Base-by-base conservation (phyloP, 441 rosid genomes). In the Eutrema salsugineum region DNA sequence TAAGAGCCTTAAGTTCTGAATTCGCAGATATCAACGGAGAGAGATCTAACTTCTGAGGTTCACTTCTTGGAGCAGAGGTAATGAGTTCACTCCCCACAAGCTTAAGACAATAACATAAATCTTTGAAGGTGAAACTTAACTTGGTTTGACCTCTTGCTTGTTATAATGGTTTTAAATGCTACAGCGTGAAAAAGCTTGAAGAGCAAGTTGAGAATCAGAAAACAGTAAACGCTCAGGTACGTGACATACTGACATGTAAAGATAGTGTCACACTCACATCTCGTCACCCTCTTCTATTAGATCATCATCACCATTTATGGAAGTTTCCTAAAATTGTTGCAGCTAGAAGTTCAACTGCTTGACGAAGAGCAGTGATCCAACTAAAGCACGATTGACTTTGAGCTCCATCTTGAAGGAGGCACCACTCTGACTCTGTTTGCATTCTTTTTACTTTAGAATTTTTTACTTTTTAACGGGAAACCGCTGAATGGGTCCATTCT, bases 11-110 rank as follows among this genome's bases (percentile, higher is more conserved):
- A 66, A 40, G 47, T 60, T n/a, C 57, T 27, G 36, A 51, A 43
- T 17, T 28, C 12, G 44, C 54, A 44, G 54, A 44, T 62, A 14
- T 14, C 38, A 54, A 12, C 40, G 39, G 63, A 55, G 54, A 22
- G 35, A 19, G 54, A 43, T 5, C 24, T 43, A 8, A 14, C 7
- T 49, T 30, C 54, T 32, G 50, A 38, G 61, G 6, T 66, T 51
- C 17, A 39, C 11, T 12, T 24, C 32, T 39, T 51, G 70, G 17
- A 66, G 60, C 61, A 66, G 49, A 38, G 70, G 70, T 66, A 51
- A 16, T 38, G 10, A 8, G 12, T 33, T 10, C 11, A 5, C 8
- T 42, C 43, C 3, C 27, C 43, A 39, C 43, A 5, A 39, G n/a
- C 43, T 5, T 39, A 11, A 11, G 8, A 32, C 35, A 5, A 32